Evolutionary conservation across 1,284 basidiomycete genomes (phyloP).

Genomic region (Boletellus deceptivus): DNA sequence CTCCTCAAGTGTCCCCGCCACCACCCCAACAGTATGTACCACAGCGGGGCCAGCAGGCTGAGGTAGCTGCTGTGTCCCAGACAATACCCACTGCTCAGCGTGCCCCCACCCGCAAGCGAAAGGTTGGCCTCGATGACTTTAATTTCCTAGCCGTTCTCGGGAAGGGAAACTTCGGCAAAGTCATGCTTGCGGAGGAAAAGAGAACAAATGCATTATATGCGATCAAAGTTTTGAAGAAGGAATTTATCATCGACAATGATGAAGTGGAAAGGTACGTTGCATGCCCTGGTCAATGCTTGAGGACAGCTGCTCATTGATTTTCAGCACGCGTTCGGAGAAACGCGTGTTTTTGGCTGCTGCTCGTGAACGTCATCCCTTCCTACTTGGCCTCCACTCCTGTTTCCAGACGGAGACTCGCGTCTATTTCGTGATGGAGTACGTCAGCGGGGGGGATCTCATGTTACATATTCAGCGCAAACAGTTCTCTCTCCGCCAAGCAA

Average conservation of each 20-base stretch:
- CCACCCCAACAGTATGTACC: constrained; percentile 22
- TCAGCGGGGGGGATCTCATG: constrained; percentile 94
- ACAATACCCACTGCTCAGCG: constrained; percentile 37
- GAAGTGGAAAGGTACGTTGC: constrained; percentile 89
- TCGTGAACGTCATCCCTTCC: constrained; percentile 95
- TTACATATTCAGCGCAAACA: constrained; percentile 93
- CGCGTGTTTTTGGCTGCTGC: constrained; percentile 97
- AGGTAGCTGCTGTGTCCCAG: constrained; percentile 21
- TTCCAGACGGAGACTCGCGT: constrained; percentile 99
- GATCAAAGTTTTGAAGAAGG: constrained; percentile 99
- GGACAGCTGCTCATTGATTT: constrained; percentile 6
- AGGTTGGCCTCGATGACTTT: constrained; percentile 97
- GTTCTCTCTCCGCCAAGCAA: constrained; percentile 94
- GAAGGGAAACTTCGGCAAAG: constrained; percentile 99
- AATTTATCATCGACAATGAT: constrained; percentile 99
- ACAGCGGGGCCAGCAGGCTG: constrained; percentile 29
- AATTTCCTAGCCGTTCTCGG: constrained; percentile 98
- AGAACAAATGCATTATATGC: constrained; percentile 85
- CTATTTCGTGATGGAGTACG: constrained; percentile 93
- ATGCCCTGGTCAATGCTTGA: constrained; percentile 1
- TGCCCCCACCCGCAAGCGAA: constrained; percentile 59
- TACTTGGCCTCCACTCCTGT: constrained; percentile 96
- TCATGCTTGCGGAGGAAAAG: constrained; percentile 99
- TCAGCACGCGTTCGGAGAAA: constrained; percentile 97
- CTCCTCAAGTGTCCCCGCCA: constrained; percentile 19